Base-by-base conservation (phyloP, 2,329 filamentous ascomycete genomes). In the Pyricularia pennisetigena region DNA sequence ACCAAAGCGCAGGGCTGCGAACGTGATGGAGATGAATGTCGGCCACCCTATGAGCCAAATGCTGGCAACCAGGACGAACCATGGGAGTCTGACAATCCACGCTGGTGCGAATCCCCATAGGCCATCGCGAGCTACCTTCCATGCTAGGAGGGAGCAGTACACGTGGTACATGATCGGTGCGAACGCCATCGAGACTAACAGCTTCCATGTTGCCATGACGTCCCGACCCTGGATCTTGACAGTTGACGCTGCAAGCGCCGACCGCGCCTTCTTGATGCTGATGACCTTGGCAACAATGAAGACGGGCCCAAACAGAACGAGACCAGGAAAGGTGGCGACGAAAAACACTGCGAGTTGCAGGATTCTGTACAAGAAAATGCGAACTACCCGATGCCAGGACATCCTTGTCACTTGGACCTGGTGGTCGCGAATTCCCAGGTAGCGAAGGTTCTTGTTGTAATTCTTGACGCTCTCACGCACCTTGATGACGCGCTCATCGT, bases 171-270 rank as follows among this genome's bases (percentile, higher is more conserved):
- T 83, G 20, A 91, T 85, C 0, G 93, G 93, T 0, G 93, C 91
- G 69, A 97, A 86, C 0, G 90, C 92, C 76, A 96, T 84, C 9
- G 93, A 89, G n/a, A 97, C 92, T 41, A 97, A 85, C 23, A 97
- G 86, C 78, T 97, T 97, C 93, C 93, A 97, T 0, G 93, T 97
- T 0, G 93, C 92, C 83, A 97, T 93, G 68, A 97, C 93, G 77
- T 97, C 93, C 69, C 89, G 87, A 26, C 91, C 93, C 75, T 93
- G 89, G 68, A 97, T 87, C 79, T 97, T 97, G 77, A 97, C 93
- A 0, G 90, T 90, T 6, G 92, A 96, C 16, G 90, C 92, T 20
- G 92, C 93, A 69, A 97, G 82, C 2, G 93, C 93, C 78, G 93
- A 90, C 74, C 88, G 88, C 10, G 93, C 92, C 79, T 97, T 97